A percentile compares a stretch with the other conserved stretches of the same genome.
These are phyloP conservation scores for Gossypioides kirkii DNA, from an alignment of 345 rosid species.

Conservation along the genomic window DNA sequence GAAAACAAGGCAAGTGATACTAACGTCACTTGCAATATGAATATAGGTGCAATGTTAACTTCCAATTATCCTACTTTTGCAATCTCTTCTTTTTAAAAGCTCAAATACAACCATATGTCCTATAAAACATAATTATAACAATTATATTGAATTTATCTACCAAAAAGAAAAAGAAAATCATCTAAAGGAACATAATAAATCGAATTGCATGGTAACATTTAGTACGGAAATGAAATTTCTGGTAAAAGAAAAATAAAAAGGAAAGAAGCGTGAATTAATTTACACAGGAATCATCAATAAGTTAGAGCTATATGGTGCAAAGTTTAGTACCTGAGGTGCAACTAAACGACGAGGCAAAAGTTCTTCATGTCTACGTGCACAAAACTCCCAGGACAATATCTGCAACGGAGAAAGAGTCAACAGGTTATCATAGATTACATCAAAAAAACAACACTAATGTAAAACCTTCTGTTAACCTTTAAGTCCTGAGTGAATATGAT, in stretches of 20 bases:
- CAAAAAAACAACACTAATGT: neutral
- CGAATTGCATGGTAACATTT: too few relatives aligned
- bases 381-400: slow-evolving; percentile 97
- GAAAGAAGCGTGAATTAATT: neutral
- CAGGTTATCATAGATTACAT: slow-evolving; percentile 1
- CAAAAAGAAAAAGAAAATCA: neutral
- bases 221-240: too few relatives aligned
- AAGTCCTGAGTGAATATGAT: slow-evolving; percentile 82
- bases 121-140: neutral
- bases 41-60: neutral
- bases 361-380: slow-evolving; percentile 92
- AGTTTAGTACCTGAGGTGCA: slow-evolving; percentile 78
- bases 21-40: neutral
- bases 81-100: neutral
- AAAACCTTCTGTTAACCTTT: slow-evolving; percentile 48
- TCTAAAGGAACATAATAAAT: neutral
- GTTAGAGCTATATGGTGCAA: neutral
- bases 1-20: neutral
- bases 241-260: neutral
- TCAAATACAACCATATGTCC: neutral
- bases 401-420: slow-evolving; percentile 21
- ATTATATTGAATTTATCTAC: neutral
- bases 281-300: neutral
- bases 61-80: neutral
- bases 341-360: slow-evolving; percentile 92